These are phyloP conservation scores for Citrus hindsii DNA, from an alignment of 345 rosid genomes.

Conservation along the genomic window DNA sequence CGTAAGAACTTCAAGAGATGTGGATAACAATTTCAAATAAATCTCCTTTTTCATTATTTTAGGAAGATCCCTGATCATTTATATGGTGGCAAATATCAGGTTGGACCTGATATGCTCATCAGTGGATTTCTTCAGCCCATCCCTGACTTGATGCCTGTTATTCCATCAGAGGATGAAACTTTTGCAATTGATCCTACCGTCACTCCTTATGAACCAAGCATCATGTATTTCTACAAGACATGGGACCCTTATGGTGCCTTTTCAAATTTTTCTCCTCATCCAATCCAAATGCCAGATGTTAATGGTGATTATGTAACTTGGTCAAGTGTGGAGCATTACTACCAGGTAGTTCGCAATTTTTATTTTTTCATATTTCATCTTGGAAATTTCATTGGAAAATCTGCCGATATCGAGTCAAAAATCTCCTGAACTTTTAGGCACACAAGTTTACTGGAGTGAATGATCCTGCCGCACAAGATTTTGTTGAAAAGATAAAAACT, in stretches of 20 bases:
- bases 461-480: slow-evolving; percentile 51
- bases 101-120: slow-evolving; percentile 92
- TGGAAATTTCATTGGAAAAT: slow-evolving; percentile 7
- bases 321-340: slow-evolving; percentile 83
- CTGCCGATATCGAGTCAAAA: not conserved
- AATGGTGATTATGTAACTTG: slow-evolving; percentile 56
- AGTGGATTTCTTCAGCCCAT: slow-evolving; percentile 92
- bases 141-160: slow-evolving; percentile 75
- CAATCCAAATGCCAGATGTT: slow-evolving; percentile 62
- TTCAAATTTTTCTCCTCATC: slow-evolving; percentile 89
- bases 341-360: slow-evolving; percentile 54
- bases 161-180: slow-evolving; percentile 80
- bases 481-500: slow-evolving; percentile 55
- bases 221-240: slow-evolving; percentile 85
- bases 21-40: not conserved
- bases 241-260: slow-evolving; percentile 97
- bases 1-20: not conserved
- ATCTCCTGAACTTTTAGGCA: slow-evolving; percentile 41
- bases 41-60: not conserved
- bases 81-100: slow-evolving; percentile 32
- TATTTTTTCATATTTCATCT: not conserved
- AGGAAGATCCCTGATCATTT: not conserved
- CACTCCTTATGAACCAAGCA: slow-evolving; percentile 60
- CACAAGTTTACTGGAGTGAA: slow-evolving; percentile 57
- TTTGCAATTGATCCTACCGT: slow-evolving; percentile 80